Evolutionary conservation across 345 rosid species (phyloP), one percentile per base, ranked within the genome.

Genomic region (Eucalyptus marginata): DNA sequence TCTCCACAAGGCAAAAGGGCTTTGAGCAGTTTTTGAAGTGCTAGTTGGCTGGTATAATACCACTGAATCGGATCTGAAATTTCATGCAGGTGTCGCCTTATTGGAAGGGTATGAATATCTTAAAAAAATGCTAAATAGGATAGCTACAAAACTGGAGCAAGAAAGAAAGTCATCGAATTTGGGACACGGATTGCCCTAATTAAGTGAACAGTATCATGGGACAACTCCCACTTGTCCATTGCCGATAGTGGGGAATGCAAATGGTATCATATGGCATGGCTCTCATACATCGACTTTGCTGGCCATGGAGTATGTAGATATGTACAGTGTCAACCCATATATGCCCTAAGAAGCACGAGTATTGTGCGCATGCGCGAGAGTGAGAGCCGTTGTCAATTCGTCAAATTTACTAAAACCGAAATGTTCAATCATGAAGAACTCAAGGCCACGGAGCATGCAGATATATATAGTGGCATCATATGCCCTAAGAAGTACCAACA

Each of bases 321-420:
- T 58, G 27, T 58, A 58, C 1, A 24, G 14, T 24, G 64, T 24
- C 64, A 5, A 22, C 7, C 56, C 22, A 51, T 51, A 25, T 58
- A 58, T 58, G 64, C n/a, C 64, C 0, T 24, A 58, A 24, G 13
- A 58, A 58, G 14, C 27, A 58, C 3, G 0, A 10, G 64, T 7
- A 58, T 3, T 51, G 25, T 58, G 4, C 25, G n/a, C 11, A 4
- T 2, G 2, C 0, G 3, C 2, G 14, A 24, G 66, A 58, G 66
- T 10, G n/a, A 58, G 66, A 24, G 20, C 56, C 1, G 0, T 51
- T 51, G 56, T 17, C 22, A 1, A 7, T 51, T 51, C 22, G 8
- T 51, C 0, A 4, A 51, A 51, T 51, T 17, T 52, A 9, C 9
- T 4, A 4, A 59, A 59, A 25, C 66, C 66, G 3, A 59, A 59